Evolutionary conservation across 148 eudicot species (phyloP), one percentile per base, ranked within the genome.

Genomic region (Linanthus parryae): DNA sequence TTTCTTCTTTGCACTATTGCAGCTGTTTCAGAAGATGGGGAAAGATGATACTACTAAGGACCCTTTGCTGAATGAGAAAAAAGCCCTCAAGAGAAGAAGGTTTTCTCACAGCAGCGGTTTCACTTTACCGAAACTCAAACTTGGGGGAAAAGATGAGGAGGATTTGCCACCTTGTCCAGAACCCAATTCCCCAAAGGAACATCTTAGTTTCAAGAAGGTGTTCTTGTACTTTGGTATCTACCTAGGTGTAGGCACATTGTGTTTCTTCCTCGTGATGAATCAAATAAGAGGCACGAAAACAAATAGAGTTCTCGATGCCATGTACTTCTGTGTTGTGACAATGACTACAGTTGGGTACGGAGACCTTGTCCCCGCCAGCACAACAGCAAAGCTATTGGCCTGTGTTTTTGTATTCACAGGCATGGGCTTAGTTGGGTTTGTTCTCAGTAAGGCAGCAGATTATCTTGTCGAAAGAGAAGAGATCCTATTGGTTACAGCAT

Each of bases 261-360:
- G 79, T 49, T 87, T 87, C 63, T 77, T 48, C 48, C 64, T 78
- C 0, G 54, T 83, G 3, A 57, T 87, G 17, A 29, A 73, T 18
- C 81, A 83, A 10, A 74, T 87, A 0, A 66, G 67, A 7, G 91
- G 95, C 2, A 69, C 48, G 31, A 77, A 78, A 56, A 87, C 95
- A n/a, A 76, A 60, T 18, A 77, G 58, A 9, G 7, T 83, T 5
- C 53, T 87, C 1, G 95, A 87, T 42, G 80, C 91, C 42, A 61
- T 87, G 6, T 87, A 87, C 43, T 75, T 87, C 36, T 87, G 88
- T 45, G 69, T 83, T 23, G 90, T 87, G 19, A 83, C 91, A 2
- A 83, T 87, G 95, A 87, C 91, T 0, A 83, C 95, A 3, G 87
- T 83, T 40, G 95, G 95, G 24, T 87, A 87, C n/a, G 95, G 88